Evolutionary conservation across 306 rosid species (phyloP).

Genomic region (Begonia peltatifolia): DNA sequence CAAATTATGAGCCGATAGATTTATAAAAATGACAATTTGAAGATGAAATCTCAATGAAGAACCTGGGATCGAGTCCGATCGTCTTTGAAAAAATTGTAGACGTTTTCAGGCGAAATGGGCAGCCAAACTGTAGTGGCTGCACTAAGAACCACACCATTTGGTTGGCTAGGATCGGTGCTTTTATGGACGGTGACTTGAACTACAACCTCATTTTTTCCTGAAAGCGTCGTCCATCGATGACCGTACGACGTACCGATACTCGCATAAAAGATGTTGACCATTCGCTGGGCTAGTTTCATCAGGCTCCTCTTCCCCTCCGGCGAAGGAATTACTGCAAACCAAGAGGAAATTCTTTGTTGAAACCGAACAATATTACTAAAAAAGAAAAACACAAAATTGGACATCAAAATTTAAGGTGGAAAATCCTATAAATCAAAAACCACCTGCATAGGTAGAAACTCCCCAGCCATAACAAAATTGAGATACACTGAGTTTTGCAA

Average conservation of each 20-base stretch:
- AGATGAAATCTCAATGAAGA: neutral
- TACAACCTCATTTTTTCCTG: constrained; percentile 64
- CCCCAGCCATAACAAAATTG: no score
- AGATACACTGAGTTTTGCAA: no score
- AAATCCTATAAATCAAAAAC: no score
- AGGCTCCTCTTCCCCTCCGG: constrained; percentile 79
- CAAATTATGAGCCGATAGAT: no score
- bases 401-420: no score
- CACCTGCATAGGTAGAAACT: no score
- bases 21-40: no score
- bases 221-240: constrained; percentile 71
- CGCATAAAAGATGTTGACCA: constrained; percentile 72
- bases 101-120: constrained; percentile 66
- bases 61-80: constrained; percentile 91
- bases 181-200: constrained; percentile 65
- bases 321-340: constrained; percentile 65
- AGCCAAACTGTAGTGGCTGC: constrained; percentile 95
- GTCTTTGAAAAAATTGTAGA: constrained; percentile 83
- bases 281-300: constrained; percentile 96
- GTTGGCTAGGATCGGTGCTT: constrained; percentile 77
- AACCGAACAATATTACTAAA: neutral
- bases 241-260: constrained; percentile 69
- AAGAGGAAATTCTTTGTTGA: neutral
- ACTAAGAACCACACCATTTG: constrained; percentile 73
- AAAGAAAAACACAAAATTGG: no score